Conservation (phyloP, 2,329 filamentous ascomycete species). For the Colletotrichum sp. region DNA sequence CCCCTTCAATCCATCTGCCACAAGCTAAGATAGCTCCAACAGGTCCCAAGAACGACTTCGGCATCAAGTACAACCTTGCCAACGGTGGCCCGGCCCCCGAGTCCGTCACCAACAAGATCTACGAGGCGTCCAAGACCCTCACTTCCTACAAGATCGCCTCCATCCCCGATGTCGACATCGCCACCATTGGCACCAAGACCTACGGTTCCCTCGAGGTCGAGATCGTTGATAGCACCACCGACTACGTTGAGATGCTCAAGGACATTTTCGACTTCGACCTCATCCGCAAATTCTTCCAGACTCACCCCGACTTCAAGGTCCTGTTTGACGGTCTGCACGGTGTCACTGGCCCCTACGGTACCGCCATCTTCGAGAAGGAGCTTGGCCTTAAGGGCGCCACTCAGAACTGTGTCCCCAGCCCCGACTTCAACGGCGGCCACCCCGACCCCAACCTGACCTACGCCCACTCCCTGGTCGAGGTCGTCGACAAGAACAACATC, state of each 20-base stretch:
- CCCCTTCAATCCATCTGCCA: neutral
- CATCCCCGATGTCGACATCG: conserved; percentile 85
- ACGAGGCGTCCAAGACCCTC: conserved; percentile 85
- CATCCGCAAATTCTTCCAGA: conserved; percentile 90
- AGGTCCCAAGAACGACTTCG: conserved; percentile 95
- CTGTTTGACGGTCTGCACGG: conserved; percentile 94
- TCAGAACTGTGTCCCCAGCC: conserved; percentile 90
- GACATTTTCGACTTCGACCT: conserved; percentile 97
- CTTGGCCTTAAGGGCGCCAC: conserved; percentile 79
- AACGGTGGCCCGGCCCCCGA: conserved; percentile 97
- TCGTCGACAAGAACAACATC: conserved; percentile 87
- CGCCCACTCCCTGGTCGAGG: conserved; percentile 91
- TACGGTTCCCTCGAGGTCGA: conserved; percentile 92
- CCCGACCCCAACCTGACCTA: conserved; percentile 98
- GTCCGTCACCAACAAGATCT: conserved; percentile 98
- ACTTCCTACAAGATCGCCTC: conserved; percentile 91
- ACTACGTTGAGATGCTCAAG: conserved; percentile 96
- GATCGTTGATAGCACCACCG: conserved; percentile 89
- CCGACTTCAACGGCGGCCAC: conserved; percentile 97
- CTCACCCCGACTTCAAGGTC: conserved; percentile 92
- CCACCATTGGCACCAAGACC: conserved; percentile 79
- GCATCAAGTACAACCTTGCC: conserved; percentile 99
- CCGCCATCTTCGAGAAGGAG: conserved; percentile 93
- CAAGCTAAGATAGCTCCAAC: conserved; percentile 13
- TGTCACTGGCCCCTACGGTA: conserved; percentile 94